phyloP scores from a whole-genome alignment of 2,329 filamentous ascomycete species.

The Calonectria hawksworthii region DNA sequence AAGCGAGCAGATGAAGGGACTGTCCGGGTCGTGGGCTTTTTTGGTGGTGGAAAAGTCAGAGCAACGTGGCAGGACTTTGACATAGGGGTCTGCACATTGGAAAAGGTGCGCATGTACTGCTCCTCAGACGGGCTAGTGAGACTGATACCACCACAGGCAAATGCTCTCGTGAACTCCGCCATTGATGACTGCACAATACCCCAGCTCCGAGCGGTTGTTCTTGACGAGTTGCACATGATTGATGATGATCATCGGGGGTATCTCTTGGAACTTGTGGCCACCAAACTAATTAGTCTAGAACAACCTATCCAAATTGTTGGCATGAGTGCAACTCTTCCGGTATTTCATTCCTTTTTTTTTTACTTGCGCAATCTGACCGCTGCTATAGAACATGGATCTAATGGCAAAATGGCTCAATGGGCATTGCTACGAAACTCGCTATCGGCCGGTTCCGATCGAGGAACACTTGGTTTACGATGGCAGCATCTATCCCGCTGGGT shows the following conservation, averaged over 20 bases:
- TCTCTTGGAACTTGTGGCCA: slow-evolving; percentile 80
- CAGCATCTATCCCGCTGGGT: slow-evolving; percentile 72
- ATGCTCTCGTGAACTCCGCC: slow-evolving; percentile 79
- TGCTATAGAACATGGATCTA: slow-evolving; percentile 74
- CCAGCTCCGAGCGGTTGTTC: slow-evolving; percentile 76
- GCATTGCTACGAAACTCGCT: slow-evolving; percentile 80
- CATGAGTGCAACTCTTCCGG: slow-evolving; percentile 85
- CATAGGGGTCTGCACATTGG: slow-evolving; percentile 83
- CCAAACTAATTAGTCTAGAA: slow-evolving; percentile 78
- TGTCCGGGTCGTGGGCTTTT: slow-evolving; percentile 79
- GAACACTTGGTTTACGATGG: slow-evolving; percentile 82
- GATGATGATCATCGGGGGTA: slow-evolving; percentile 83
- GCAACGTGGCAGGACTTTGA: slow-evolving; percentile 81
- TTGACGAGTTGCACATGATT: slow-evolving; percentile 88
- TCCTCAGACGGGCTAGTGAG: not conserved
- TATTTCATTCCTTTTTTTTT: slow-evolving; percentile 62
- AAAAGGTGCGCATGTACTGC: slow-evolving; percentile 66
- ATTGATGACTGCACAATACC: slow-evolving; percentile 78
- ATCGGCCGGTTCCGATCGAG: slow-evolving; percentile 81
- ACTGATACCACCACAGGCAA: slow-evolving; percentile 66
- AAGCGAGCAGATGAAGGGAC: slow-evolving; percentile 69
- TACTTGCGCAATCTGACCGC: slow-evolving; percentile 13
- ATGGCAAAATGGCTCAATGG: slow-evolving; percentile 79
- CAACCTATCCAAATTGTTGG: slow-evolving; percentile 79
- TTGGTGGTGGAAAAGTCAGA: slow-evolving; percentile 78